Evolutionary conservation across 768 basidiomycete species (phyloP).

Genomic region (Trametopsis cervina): DNA sequence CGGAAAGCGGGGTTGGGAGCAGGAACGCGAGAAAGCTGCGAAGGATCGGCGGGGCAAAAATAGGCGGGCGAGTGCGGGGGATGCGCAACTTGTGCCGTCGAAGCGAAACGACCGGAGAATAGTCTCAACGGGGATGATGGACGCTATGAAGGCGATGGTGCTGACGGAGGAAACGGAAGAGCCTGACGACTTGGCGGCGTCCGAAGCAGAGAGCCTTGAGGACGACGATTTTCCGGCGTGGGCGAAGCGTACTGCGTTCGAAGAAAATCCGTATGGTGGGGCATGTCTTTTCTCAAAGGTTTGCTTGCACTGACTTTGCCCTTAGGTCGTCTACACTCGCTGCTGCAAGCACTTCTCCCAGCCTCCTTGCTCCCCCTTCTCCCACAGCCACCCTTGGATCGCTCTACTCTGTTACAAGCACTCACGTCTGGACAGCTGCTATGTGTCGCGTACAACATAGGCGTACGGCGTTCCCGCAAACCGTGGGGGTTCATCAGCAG

Average conservation of each 20-base stretch:
- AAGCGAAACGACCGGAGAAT: constrained; percentile 35
- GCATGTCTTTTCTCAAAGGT: constrained; percentile 5
- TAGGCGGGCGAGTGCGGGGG: constrained; percentile 42
- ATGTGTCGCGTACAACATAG: constrained; percentile 74
- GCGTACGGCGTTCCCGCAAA: constrained; percentile 70
- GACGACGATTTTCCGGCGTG: constrained; percentile 74
- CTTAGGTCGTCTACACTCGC: constrained; percentile 57
- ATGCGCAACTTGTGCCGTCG: constrained; percentile 18
- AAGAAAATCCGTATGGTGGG: constrained; percentile 53
- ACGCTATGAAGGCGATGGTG: constrained; percentile 41
- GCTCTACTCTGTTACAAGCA: constrained; percentile 37
- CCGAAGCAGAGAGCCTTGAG: constrained; percentile 45
- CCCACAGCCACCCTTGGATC: constrained; percentile 28
- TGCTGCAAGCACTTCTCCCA: constrained; percentile 58
- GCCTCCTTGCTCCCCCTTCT: constrained; percentile 36
- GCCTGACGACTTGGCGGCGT: constrained; percentile 29
- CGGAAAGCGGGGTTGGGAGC: constrained; percentile 41
- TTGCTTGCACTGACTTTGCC: constrained; percentile 1
- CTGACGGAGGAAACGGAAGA: constrained; percentile 51
- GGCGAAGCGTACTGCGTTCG: constrained; percentile 58
- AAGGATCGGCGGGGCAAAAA: constrained; percentile 32
- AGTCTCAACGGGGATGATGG: constrained; percentile 54
- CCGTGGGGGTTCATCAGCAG: constrained; percentile 85
- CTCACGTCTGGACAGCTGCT: constrained; percentile 76
- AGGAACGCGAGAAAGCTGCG: constrained; percentile 37